Evolutionary conservation across 306 rosid species (phyloP), one percentile per base, ranked within the genome.

Genomic region (Cucumis hystrix): DNA sequence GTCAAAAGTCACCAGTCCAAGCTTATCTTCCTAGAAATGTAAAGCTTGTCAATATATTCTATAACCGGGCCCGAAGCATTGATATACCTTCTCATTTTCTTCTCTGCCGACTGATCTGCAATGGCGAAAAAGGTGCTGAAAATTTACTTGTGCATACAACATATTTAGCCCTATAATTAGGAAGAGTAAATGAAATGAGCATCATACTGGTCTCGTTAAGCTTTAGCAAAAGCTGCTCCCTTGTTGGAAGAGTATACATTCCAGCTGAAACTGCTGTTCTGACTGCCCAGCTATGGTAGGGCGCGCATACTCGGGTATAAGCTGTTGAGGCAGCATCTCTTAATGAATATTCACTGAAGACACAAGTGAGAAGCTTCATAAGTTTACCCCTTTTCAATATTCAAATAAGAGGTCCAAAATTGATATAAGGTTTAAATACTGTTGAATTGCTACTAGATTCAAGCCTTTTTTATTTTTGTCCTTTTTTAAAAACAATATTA

Each of bases 261-360:
- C 97, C 97, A 64, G 97, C 99, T 77, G 91, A 86, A 12, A 95
- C 99, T n/a, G 97, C 97, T 52, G 97, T 85, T 83, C 99, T 83
- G 45, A 95, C 84, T 5, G 97, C 33, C 99, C 99, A 95, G 33
- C 91, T 30, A 84, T 92, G 99, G 85, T 83, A 92, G 18, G 99
- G 97, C 20, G 99, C 97, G 84, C 96, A 95, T 37, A 87, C 93
- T 77, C 85, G 84, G 15, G 84, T 89, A 86, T 95, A 95, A 70
- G 99, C 99, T 56, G 88, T 79, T 64, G 99, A 77, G 61, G 99
- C 99, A 52, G 88, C 93, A 23, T 80, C 93, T 80, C 82, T 92
- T 57, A 95, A 83, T 41, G 87, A 87, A 71, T 11, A 66, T 40
- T 88, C 91, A 6, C 99, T 95, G 78, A 76, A 82, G 54, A 55